Evolutionary conservation across 2,329 filamentous ascomycete genomes (phyloP).

Genomic region (Epichloe uncinata): DNA sequence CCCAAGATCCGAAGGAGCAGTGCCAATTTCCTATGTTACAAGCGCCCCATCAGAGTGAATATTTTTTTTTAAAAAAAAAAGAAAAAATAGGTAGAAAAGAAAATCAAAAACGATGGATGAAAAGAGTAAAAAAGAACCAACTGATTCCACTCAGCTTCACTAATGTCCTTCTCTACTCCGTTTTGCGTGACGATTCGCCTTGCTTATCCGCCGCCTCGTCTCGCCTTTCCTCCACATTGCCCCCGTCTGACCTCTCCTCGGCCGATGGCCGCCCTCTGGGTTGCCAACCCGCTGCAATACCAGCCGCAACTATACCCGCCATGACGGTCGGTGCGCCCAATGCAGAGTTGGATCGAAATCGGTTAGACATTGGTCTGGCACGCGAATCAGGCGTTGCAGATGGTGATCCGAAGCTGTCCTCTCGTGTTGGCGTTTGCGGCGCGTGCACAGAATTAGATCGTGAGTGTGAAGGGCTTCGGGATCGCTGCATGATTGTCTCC

Average conservation of each 20-base stretch:
- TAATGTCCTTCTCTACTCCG: slow-evolving; percentile 9
- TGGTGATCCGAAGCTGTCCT: slow-evolving; percentile 36
- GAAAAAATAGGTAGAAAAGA: no score
- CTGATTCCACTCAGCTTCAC: background rate
- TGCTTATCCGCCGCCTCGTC: slow-evolving; percentile 5
- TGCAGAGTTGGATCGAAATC: slow-evolving; percentile 55
- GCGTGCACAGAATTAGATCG: slow-evolving; percentile 48
- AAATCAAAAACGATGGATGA: background rate
- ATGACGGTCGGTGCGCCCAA: slow-evolving; percentile 65
- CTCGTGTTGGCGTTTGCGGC: slow-evolving; percentile 50
- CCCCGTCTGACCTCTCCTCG: slow-evolving; percentile 12
- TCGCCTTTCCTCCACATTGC: slow-evolving; percentile 6
- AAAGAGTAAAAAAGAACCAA: background rate
- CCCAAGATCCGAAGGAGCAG: background rate
- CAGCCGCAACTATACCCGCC: slow-evolving; percentile 71
- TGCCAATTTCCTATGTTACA: background rate
- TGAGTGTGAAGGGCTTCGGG: slow-evolving; percentile 49
- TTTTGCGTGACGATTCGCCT: slow-evolving; percentile 13
- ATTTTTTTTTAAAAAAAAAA: no score
- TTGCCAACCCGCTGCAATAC: slow-evolving; percentile 64
- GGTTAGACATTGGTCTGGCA: slow-evolving; percentile 52
- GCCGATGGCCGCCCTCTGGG: slow-evolving; percentile 42
- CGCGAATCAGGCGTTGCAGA: slow-evolving; percentile 46
- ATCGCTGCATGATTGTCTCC: slow-evolving; percentile 50
- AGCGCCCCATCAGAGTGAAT: background rate